phyloP scores from a whole-genome alignment of 1,284 basidiomycete species.

The Somion occarium region DNA sequence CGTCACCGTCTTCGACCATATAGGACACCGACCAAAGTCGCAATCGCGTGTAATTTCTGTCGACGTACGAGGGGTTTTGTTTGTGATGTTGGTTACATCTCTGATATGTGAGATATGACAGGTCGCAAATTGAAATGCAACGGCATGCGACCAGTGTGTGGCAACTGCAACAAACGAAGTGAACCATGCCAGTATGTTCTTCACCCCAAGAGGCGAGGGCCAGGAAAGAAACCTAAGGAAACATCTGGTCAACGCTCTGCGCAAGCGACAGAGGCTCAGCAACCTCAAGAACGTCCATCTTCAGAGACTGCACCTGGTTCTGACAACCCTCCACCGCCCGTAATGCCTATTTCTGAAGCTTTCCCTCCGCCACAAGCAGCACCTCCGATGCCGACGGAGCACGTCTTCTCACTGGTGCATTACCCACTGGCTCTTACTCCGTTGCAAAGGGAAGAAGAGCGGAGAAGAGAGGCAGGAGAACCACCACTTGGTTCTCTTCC shows the following conservation, averaged over 20 bases:
- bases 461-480: background rate
- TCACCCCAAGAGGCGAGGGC: slow-evolving; percentile 57
- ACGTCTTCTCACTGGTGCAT: background rate
- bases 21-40: slow-evolving; percentile 40
- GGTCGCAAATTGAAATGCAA: slow-evolving; percentile 71
- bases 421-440: background rate
- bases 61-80: slow-evolving; percentile 57
- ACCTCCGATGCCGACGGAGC: slow-evolving; percentile 2
- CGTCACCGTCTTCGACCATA: too few relatives aligned
- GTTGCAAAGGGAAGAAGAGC: background rate
- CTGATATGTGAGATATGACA: too few relatives aligned
- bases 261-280: background rate
- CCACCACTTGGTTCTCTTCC: background rate
- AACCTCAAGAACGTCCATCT: background rate
- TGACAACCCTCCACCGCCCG: background rate
- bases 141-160: slow-evolving; percentile 55
- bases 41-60: slow-evolving; percentile 68
- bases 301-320: background rate
- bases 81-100: too few relatives aligned
- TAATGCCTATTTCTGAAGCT: slow-evolving; percentile 11
- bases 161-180: slow-evolving; percentile 47
- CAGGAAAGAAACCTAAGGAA: slow-evolving; percentile 61
- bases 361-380: background rate
- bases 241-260: background rate
- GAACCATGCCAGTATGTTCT: slow-evolving; percentile 50